Conservation (phyloP, 371 early-diverging fungal genomes). For the Mucor indicus region DNA sequence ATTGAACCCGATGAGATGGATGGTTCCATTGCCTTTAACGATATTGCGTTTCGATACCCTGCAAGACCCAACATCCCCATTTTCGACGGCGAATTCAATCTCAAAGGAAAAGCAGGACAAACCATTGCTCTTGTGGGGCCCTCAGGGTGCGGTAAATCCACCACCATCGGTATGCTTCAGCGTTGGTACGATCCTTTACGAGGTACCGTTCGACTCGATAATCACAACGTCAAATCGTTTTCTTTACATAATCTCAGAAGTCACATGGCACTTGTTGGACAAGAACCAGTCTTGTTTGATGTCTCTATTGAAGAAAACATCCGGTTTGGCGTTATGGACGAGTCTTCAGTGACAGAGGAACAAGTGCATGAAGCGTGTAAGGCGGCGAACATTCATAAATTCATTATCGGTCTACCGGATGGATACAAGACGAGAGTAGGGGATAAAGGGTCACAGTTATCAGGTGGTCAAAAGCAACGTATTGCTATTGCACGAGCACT, state of each 20-base stretch:
- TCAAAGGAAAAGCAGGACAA: constrained; percentile 70
- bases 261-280: constrained; percentile 81
- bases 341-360: constrained; percentile 40
- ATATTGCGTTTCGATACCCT: constrained; percentile 81
- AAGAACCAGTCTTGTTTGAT: constrained; percentile 85
- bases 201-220: constrained; percentile 69
- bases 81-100: constrained; percentile 68
- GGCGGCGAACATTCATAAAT: constrained; percentile 77
- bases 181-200: constrained; percentile 79
- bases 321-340: constrained; percentile 57
- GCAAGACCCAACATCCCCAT: constrained; percentile 74
- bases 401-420: constrained; percentile 61
- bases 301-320: constrained; percentile 81
- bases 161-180: constrained; percentile 79
- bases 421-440: constrained; percentile 82
- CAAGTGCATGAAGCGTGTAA: constrained; percentile 61
- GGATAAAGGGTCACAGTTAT: constrained; percentile 69
- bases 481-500: constrained; percentile 69
- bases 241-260: constrained; percentile 60
- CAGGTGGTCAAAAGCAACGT: constrained; percentile 76
- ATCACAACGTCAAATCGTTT: constrained; percentile 60
- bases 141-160: constrained; percentile 86
- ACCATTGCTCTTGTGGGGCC: constrained; percentile 86
- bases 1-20: constrained; percentile 38
- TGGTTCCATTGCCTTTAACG: constrained; percentile 55